Base-by-base conservation (phyloP, 2,329 filamentous ascomycete species). In the Ceratocystis ficicola region DNA sequence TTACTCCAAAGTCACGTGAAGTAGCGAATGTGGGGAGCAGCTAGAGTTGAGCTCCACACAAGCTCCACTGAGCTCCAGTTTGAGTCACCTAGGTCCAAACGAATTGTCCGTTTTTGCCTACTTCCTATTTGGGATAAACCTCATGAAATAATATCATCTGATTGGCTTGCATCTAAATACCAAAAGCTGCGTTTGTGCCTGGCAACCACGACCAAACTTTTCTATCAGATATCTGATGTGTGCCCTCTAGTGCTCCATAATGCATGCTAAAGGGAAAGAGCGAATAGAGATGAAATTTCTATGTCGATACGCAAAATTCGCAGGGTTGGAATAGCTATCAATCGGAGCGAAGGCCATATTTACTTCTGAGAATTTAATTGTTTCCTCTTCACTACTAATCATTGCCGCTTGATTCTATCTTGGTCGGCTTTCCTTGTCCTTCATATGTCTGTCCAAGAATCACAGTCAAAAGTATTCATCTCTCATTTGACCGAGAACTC, bases 21-120 rank as follows among this genome's bases (percentile, higher is more conserved):
- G 1, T 3, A 2, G 5, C 1, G 20, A 52, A 17, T 65, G 62
- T 60, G 55, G 62, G 62, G 48, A 57, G 66, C 50, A 20, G 30
- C 10, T 15, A 65, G 46, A 32, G 10, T 20, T 6, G 17, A 30
- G 48, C 60, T 63, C 66, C 63, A 64, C 63, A 44, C n/a, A 20
- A 66, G 64, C 48, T 65, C 66, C 66, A 68, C 66, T 44, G 25
- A 52, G 62, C 50, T 61, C 12, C 12, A 25, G 22, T 64, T 41
- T 67, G 65, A 67, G 36, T 67, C 65, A 64, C 62, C 46, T 62
- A 25, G 61, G 64, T 3, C 61, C 55, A n/a, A 30, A n/a, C 28
- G 20, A 25, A 32, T 5, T 7, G 44, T 15, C 22, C 44, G 30
- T 20, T 63, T 63, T 30, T 46, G 4, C 28, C 25, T 63, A 48